Evolutionary conservation across 257 asterid genomes (phyloP), one percentile per base, ranked within the genome.

Genomic region (Cynanchum wilfordii): DNA sequence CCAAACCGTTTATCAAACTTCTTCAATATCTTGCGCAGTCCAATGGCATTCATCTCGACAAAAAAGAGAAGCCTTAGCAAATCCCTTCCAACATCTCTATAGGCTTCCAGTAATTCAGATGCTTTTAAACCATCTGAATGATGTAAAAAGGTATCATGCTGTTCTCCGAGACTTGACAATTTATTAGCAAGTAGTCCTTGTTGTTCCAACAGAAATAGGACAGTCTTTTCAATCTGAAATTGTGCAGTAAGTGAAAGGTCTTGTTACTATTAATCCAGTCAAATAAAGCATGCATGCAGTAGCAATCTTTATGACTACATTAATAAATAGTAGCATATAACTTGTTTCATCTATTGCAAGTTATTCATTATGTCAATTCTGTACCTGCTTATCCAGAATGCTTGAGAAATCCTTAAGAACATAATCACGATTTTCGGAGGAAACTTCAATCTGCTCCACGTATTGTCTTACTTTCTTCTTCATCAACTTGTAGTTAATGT

Each of bases 401-500:
- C 87, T 82, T 24, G 98, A 91, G 88, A 93, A 93, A 84, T 93
- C 98, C 84, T 88, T 93, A 82, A 91, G 97, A 75, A 88, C 96
- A 78, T 80, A 81, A 33, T 92, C 85, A 4, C 89, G 93, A 38
- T 85, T 90, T 60, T 91, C 76, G 52, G 86, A 82, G 68, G 95
- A 90, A 74, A 81, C 73, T 85, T 87, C 85, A 72, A 86, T 89
- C 81, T 89, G 98, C 79, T 81, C 84, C 66, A 84, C 67, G 50
- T 93, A 93, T 78, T 91, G 96, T 82, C 83, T 93, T 55, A 93
- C 96, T 65, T 76, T 93, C 79, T 88, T 93, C 94, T 93, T 93
- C 97, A 93, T 91, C 68, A 90, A 47, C 85, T 93, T 93, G 96
- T 93, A 93, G 87, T 91, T 94, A 92, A 94, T 90, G 69, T 94